Evolutionary conservation across 2,329 filamentous ascomycete genomes (phyloP).

Genomic region (Chaetomiaceae sp.): DNA sequence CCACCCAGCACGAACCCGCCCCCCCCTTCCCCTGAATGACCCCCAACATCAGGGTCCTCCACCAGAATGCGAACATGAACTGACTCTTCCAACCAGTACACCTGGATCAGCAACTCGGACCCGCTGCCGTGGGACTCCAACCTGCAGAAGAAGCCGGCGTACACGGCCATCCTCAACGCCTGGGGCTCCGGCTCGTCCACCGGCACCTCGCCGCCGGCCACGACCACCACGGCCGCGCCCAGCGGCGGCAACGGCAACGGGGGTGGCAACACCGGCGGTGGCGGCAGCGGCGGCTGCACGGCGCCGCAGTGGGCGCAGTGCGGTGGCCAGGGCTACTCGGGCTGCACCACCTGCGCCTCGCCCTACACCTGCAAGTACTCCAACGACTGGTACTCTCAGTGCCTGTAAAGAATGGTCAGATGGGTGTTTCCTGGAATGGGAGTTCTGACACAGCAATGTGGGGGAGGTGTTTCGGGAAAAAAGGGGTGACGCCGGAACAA

Average conservation of each 20-base stretch:
- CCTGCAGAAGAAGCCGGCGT: conserved; percentile 4
- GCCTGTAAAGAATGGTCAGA: conserved; percentile 14
- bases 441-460: no score
- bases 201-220: no score
- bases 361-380: conserved; percentile 21
- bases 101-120: neutral
- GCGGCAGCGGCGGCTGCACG: conserved; percentile 10
- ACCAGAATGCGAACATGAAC: no score
- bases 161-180: conserved; percentile 3
- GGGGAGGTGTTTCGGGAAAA: no score
- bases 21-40: no score
- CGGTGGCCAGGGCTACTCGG: conserved; percentile 21
- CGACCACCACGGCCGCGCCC: neutral
- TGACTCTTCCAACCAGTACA: no score
- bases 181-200: neutral
- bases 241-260: neutral
- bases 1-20: no score
- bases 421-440: no score
- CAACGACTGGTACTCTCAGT: conserved; percentile 17
- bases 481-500: no score
- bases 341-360: conserved; percentile 22
- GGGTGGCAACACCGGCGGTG: neutral
- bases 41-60: no score
- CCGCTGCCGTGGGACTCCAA: neutral
- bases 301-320: conserved; percentile 22